phyloP scores from a whole-genome alignment of 2,329 filamentous ascomycete species.

The Epichloe coenophiala region DNA sequence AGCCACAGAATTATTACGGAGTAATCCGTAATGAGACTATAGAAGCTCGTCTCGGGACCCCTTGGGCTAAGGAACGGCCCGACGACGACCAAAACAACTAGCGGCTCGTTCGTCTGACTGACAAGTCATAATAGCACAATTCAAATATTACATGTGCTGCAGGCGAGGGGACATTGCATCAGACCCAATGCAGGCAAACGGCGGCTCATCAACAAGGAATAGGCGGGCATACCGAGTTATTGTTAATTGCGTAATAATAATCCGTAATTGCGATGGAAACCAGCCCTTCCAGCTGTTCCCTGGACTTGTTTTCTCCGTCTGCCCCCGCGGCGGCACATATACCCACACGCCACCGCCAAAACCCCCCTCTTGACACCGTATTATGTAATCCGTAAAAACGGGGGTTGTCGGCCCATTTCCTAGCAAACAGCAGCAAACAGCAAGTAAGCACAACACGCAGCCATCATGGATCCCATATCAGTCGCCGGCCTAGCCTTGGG shows the following conservation, averaged over 20 bases:
- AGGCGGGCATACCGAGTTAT: too few species aligned
- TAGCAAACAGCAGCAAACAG: not conserved
- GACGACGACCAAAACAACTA: not conserved
- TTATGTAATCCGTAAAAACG: too few species aligned
- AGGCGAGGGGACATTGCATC: too few species aligned
- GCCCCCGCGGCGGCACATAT: not conserved
- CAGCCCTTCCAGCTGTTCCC: too few species aligned
- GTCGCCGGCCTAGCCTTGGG: slow-evolving; percentile 28
- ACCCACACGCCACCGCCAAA: not conserved
- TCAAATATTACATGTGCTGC: too few species aligned
- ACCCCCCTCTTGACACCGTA: not conserved
- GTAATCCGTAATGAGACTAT: not conserved
- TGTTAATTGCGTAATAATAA: too few species aligned
- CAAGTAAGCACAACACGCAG: not conserved
- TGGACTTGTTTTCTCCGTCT: not conserved
- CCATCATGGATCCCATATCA: slow-evolving; percentile 29
- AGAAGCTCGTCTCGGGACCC: not conserved
- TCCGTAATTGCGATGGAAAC: too few species aligned
- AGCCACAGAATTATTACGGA: not conserved
- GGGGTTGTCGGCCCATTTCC: too few species aligned
- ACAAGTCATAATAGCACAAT: too few species aligned
- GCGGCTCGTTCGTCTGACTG: too few species aligned
- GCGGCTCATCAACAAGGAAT: too few species aligned
- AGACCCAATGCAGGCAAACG: too few species aligned
- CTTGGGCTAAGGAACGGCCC: not conserved